Evolutionary conservation across 345 rosid genomes (phyloP).

Genomic region (Mallotus nudiflorus): DNA sequence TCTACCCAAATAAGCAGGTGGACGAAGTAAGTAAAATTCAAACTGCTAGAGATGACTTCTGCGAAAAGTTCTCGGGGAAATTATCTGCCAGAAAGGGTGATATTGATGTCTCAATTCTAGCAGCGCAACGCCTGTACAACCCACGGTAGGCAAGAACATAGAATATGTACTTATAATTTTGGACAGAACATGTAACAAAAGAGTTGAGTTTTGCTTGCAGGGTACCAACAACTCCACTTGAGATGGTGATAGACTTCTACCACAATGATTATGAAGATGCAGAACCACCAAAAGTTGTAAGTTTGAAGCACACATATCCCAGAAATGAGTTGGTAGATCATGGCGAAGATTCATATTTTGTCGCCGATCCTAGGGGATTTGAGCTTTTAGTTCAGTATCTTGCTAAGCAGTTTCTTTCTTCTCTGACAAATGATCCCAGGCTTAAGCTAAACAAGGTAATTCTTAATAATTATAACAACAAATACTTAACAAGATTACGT

Average conservation of each 20-base stretch:
- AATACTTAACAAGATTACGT: too few relatives aligned
- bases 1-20: conserved; percentile 19
- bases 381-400: conserved; percentile 27
- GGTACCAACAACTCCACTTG: conserved; percentile 35
- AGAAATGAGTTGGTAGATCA: conserved; percentile 20
- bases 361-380: conserved; percentile 34
- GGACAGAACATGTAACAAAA: not conserved
- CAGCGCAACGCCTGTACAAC: conserved; percentile 23
- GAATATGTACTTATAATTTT: too few relatives aligned
- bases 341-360: conserved; percentile 29
- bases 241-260: conserved; percentile 39
- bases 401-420: conserved; percentile 27
- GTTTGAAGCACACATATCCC: conserved; percentile 34
- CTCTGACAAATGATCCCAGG: conserved; percentile 24
- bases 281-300: conserved; percentile 36
- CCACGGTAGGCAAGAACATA: not conserved
- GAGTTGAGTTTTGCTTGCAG: not conserved
- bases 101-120: conserved; percentile 25
- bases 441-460: conserved; percentile 35
- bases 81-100: conserved; percentile 15
- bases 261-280: conserved; percentile 32
- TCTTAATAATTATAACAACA: too few relatives aligned
- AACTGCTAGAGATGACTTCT: conserved; percentile 15
- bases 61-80: conserved; percentile 3
- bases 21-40: conserved; percentile 6